Percentiles rank a stretch among this genome's conserved stretches.
Evolutionary conservation across 345 rosid genomes (phyloP).

Genomic region (Dipteronia sinensis): DNA sequence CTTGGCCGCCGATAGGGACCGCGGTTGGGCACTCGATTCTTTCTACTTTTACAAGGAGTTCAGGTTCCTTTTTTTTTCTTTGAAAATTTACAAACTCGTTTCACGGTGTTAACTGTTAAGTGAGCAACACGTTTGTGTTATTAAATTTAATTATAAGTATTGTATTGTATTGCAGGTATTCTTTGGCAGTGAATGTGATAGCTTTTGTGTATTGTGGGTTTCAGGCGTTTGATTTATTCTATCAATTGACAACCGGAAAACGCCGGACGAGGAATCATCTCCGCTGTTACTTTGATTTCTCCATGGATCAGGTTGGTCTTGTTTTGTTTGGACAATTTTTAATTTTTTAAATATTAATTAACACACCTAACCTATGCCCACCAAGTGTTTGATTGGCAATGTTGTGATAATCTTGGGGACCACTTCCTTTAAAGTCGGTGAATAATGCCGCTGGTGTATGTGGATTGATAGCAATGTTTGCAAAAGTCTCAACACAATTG

Average conservation of each 20-base stretch:
- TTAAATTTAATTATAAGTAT: background rate
- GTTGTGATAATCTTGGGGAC: constrained; percentile 28
- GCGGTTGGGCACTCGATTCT: constrained; percentile 93
- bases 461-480: constrained; percentile 15
- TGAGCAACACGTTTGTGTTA: no score
- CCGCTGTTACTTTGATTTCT: constrained; percentile 67
- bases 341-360: background rate
- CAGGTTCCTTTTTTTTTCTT: constrained; percentile 45
- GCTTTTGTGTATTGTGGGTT: constrained; percentile 75
- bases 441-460: constrained; percentile 14
- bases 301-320: constrained; percentile 71
- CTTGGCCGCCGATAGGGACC: constrained; percentile 77
- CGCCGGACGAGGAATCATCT: constrained; percentile 36
- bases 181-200: constrained; percentile 69
- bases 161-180: constrained; percentile 64
- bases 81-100: no score
- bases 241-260: constrained; percentile 50
- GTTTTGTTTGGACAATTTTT: constrained; percentile 5
- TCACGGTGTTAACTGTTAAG: no score
- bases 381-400: constrained; percentile 12
- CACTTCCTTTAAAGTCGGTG: constrained; percentile 24
- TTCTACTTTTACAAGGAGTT: constrained; percentile 79
- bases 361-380: constrained; percentile 23
- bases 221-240: constrained; percentile 60
- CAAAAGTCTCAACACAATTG: background rate